Conservation (phyloP, 495 filamentous ascomycete genomes). For the Tuber calosporum region DNA sequence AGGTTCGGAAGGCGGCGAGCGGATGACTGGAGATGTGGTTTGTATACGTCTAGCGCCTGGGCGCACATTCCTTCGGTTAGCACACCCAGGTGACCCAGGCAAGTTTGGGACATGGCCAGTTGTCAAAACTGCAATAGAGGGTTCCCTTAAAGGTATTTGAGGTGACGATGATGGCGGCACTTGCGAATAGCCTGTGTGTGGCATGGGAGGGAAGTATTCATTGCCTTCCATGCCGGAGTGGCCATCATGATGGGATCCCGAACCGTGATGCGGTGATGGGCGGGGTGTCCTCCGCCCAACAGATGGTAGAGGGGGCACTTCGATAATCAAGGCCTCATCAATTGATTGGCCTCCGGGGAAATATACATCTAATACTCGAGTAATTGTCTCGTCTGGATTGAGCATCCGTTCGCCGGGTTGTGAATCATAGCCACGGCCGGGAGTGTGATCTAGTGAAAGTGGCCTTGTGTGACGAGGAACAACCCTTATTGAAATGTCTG, state of each 20-base stretch:
- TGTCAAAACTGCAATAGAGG: constrained; percentile 68
- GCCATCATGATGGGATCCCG: constrained; percentile 41
- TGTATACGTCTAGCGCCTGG: constrained; percentile 61
- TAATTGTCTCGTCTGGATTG: constrained; percentile 80
- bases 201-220: constrained; percentile 85
- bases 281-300: constrained; percentile 65
- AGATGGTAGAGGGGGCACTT: constrained; percentile 55
- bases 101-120: constrained; percentile 67
- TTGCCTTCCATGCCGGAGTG: constrained; percentile 51
- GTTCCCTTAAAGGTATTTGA: constrained; percentile 21
- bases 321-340: constrained; percentile 86
- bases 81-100: constrained; percentile 73
- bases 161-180: constrained; percentile 35
- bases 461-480: constrained; percentile 29
- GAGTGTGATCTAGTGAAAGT: constrained; percentile 28
- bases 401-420: constrained; percentile 58
- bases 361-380: constrained; percentile 69
- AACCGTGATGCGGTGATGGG: constrained; percentile 55
- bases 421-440: constrained; percentile 41
- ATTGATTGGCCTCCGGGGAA: constrained; percentile 83
- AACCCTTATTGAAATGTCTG: constrained; percentile 55
- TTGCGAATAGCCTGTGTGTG: constrained; percentile 42
- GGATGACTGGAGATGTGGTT: constrained; percentile 71
- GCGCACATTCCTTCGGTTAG: constrained; percentile 48
- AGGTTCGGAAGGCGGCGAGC: constrained; percentile 17